phyloP scores from a whole-genome alignment of 2,329 filamentous ascomycete genomes.

The Fusarium sp. region DNA sequence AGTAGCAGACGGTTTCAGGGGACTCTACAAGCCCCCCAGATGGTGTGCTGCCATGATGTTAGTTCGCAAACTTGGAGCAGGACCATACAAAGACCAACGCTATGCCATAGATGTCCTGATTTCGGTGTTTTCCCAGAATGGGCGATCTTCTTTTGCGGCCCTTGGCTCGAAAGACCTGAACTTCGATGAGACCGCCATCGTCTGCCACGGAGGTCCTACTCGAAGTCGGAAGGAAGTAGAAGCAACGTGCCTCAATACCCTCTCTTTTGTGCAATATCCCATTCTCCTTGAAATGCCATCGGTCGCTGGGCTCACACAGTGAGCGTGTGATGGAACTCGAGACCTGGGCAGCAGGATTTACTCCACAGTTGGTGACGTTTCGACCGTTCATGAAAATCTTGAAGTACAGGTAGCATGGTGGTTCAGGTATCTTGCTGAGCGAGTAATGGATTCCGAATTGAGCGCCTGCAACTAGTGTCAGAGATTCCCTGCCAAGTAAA shows the following conservation, averaged over 20 bases:
- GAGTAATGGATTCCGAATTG: conserved; percentile 63
- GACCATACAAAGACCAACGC: conserved; percentile 52
- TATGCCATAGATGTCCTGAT: conserved; percentile 61
- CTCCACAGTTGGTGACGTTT: conserved; percentile 61
- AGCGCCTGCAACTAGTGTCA: conserved; percentile 50
- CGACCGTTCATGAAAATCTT: conserved; percentile 64
- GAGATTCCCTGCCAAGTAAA: not conserved
- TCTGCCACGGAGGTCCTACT: conserved; percentile 53
- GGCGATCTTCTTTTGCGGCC: conserved; percentile 55
- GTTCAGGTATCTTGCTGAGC: conserved; percentile 48
- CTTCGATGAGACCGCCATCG: conserved; percentile 64
- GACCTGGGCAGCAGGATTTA: conserved; percentile 49
- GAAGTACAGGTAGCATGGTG: conserved; percentile 59
- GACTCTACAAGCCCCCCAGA: conserved; percentile 62
- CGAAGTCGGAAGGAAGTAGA: conserved; percentile 56
- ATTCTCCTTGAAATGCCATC: conserved; percentile 52
- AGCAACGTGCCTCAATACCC: conserved; percentile 59
- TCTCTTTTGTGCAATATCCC: conserved; percentile 46
- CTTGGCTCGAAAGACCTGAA: conserved; percentile 61
- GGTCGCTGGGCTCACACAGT: conserved; percentile 58
- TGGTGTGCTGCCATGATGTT: conserved; percentile 53
- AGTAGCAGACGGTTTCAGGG: conserved; percentile 60
- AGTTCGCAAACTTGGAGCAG: not conserved
- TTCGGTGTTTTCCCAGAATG: conserved; percentile 54
- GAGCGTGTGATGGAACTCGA: conserved; percentile 55